A percentile compares a stretch with the other conserved stretches of the same genome.
These are phyloP conservation scores for Trichosanthes cucumerina DNA, from an alignment of 306 rosid genomes.

Conservation along the genomic window DNA sequence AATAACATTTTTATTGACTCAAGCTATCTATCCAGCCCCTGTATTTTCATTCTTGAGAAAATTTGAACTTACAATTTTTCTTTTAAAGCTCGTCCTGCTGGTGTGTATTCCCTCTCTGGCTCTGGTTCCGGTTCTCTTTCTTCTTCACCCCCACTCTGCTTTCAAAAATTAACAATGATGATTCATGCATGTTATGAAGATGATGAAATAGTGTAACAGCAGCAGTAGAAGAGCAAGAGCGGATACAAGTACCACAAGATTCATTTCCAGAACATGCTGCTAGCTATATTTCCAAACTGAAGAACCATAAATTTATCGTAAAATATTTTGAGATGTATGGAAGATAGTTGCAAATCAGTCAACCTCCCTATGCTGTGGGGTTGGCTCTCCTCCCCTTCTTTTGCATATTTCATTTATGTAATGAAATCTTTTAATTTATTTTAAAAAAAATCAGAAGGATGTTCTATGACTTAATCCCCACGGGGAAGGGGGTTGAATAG, in stretches of 20 bases:
- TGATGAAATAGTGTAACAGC: neutral
- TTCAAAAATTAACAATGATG: conserved; percentile 14
- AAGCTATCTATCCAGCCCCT: neutral
- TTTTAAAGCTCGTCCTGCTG: conserved; percentile 93
- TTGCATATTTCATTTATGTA: too few relatives aligned
- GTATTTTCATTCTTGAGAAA: neutral
- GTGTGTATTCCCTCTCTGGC: conserved; percentile 88
- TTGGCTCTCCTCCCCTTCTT: neutral
- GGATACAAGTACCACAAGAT: neutral
- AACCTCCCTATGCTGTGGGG: neutral
- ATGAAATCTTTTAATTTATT: too few relatives aligned
- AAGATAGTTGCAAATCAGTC: neutral
- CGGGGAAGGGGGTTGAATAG: neutral
- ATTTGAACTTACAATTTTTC: conserved; percentile 59
- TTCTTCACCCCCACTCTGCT: conserved; percentile 80
- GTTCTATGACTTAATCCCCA: too few relatives aligned
- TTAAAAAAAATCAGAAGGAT: too few relatives aligned
- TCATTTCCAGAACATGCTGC: neutral
- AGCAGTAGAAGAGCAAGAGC: neutral
- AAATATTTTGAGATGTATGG: neutral
- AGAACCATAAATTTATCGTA: neutral
- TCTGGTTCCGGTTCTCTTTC: conserved; percentile 78
- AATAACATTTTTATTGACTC: neutral
- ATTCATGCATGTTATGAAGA: neutral
- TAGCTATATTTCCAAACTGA: neutral